These are phyloP conservation scores for Solanum sitiens DNA, from an alignment of 257 asterid species.

Conservation along the genomic window DNA sequence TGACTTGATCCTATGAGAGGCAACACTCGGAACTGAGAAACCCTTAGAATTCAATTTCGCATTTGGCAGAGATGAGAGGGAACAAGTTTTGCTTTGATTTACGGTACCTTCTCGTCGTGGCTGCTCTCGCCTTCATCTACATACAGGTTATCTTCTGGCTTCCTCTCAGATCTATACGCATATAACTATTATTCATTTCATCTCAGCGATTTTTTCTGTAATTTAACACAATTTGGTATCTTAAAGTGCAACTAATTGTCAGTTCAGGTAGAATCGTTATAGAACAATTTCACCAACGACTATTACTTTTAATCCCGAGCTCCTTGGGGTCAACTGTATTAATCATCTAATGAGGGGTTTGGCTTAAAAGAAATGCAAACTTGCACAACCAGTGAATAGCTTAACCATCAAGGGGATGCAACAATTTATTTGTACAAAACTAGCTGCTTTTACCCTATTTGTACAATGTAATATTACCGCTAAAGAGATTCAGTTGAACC, in stretches of 20 bases:
- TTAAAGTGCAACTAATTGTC: neutral
- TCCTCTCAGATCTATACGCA: neutral
- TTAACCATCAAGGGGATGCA: neutral
- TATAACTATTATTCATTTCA: neutral
- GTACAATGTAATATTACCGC: neutral
- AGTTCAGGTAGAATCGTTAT: neutral
- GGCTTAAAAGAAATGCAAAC: neutral
- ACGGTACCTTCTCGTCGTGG: constrained; percentile 62
- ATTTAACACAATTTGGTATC: neutral
- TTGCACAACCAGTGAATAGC: neutral
- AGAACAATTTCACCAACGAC: neutral
- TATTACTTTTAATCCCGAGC: neutral
- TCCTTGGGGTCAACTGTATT: neutral
- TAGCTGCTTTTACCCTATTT: neutral
- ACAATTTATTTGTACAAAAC: neutral
- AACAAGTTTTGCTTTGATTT: constrained; percentile 46
- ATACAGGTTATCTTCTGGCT: constrained; percentile 41
- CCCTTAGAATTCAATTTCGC: neutral
- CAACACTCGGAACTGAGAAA: neutral
- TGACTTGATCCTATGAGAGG: neutral
- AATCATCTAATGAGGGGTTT: neutral
- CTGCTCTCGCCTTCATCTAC: constrained; percentile 70
- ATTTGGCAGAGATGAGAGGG: constrained; percentile 1
- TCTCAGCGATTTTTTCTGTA: neutral
- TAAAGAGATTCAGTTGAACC: neutral